Evolutionary conservation across 768 basidiomycete species (phyloP), one percentile per base, ranked within the genome.

Genomic region (Leccinum obscurum): DNA sequence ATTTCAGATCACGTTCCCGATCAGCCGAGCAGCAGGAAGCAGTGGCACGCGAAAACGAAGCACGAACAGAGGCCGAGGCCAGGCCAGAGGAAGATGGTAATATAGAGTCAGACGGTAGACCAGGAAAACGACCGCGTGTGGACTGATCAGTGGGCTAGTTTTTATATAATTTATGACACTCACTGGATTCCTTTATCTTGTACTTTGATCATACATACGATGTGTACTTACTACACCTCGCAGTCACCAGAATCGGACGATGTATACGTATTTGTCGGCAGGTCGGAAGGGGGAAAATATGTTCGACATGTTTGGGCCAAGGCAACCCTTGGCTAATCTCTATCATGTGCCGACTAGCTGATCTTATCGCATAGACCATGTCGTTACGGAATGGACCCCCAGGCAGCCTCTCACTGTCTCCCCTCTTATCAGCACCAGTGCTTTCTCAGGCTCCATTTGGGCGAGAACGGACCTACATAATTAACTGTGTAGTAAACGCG

Each of bases 101-200:
- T n/a, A 34, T 55, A 22, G 72, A 67, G 22, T 15, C 48, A 0
- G 76, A 76, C 17, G 59, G 60, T 26, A 66, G 71, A 62, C 65
- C 70, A 4, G 68, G 66, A 20, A 75, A 76, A 54, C 72, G 74
- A n/a, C 60, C 59, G 34, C 69, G 75, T n/a, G 64, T 67, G 13
- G 75, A 75, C 22, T 76, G 63, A 74, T 54, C 0, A 26, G 35
- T 24, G 39, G n/a, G 51, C 30, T 48, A 32, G 17, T 17, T 49
- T 54, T 59, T 44, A 50, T 56, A 39, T 66, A 64, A 69, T 15
- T 69, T 69, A 71, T 69, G 59, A 48, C 52, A 34, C 57, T 59
- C 55, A 54, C 53, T 50, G 37, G 58, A 60, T 67, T 50, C 48
- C 54, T 57, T 56, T 55, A 52, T 60, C 62, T 55, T 65, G 62